phyloP scores from a whole-genome alignment of 768 basidiomycete species.

The Suillus placidus region DNA sequence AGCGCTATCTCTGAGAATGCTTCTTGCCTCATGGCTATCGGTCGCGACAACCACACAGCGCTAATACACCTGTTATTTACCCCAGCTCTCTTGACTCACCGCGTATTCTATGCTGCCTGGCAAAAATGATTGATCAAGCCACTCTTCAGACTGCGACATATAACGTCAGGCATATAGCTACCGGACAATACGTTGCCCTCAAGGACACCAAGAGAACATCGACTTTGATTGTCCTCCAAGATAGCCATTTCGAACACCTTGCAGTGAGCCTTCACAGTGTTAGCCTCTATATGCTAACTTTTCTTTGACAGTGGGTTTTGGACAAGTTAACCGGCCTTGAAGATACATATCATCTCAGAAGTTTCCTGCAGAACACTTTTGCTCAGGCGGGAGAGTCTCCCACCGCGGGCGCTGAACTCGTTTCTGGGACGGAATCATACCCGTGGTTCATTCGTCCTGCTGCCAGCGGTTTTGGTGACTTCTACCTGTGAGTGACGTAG shows the following conservation, averaged over 20 bases:
- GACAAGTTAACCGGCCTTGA: not conserved
- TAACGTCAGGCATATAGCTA: constrained; percentile 2
- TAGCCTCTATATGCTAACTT: not conserved
- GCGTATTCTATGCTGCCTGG: not conserved
- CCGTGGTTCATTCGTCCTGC: constrained; percentile 9
- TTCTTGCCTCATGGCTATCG: constrained; percentile 2
- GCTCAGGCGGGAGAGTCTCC: not conserved
- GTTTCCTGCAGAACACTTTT: constrained; percentile 8
- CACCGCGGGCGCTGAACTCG: not conserved
- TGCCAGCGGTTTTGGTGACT: constrained; percentile 2
- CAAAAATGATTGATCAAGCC: constrained; percentile 1
- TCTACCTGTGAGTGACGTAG: not conserved
- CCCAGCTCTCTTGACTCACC: too few relatives aligned
- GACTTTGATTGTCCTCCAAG: not conserved
- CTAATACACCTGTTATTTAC: not conserved
- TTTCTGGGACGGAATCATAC: constrained; percentile 3
- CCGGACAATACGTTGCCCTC: constrained; percentile 6
- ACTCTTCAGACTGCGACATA: constrained; percentile 5
- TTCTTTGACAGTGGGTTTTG: constrained; percentile 2
- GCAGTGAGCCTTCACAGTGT: not conserved
- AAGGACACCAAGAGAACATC: constrained; percentile 2
- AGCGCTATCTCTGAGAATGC: not conserved
- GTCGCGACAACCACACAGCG: not conserved
- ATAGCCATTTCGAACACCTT: constrained; percentile 4
- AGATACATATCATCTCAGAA: constrained; percentile 1